Conservation (phyloP, 1,139 yeast species). For the Candida frijolesensis region DNA sequence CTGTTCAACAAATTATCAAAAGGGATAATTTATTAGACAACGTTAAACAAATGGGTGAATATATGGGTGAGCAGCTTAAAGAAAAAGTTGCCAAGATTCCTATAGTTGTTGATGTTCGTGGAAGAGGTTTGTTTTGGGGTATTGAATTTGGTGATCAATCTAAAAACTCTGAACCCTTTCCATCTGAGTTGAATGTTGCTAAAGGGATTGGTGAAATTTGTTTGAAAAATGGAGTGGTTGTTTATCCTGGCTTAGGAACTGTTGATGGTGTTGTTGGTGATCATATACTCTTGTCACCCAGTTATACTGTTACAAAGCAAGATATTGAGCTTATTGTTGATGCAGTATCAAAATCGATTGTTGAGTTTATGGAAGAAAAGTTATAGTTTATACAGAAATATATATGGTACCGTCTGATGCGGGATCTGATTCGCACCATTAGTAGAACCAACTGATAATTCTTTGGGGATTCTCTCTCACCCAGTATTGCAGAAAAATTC, state of each 20-base stretch:
- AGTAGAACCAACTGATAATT: no score
- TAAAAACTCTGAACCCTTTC: constrained; percentile 49
- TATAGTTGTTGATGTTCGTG: constrained; percentile 61
- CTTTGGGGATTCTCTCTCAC: no score
- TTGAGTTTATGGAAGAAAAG: neutral
- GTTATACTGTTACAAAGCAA: constrained; percentile 46
- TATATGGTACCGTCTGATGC: neutral
- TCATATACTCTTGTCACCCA: constrained; percentile 53
- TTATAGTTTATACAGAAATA: neutral
- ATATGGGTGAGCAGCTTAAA: constrained; percentile 16
- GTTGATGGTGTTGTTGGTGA: constrained; percentile 40
- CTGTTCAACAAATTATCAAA: constrained; percentile 19
- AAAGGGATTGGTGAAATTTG: constrained; percentile 35
- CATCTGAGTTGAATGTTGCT: constrained; percentile 32
- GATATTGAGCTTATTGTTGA: constrained; percentile 35
- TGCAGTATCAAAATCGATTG: constrained; percentile 3
- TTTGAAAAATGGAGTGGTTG: constrained; percentile 43
- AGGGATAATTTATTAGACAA: constrained; percentile 18
- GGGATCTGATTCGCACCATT: neutral
- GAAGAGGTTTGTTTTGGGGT: constrained; percentile 63
- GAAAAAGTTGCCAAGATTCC: constrained; percentile 30
- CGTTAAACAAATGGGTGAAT: constrained; percentile 16
- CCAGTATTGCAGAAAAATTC: no score
- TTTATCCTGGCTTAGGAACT: constrained; percentile 49
- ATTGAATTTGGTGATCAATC: constrained; percentile 57